Percentiles rank a stretch among this genome's conserved stretches.
Evolutionary conservation across 1,139 yeast genomes (phyloP).

Genomic region (Debaryomycetaceae sp.): DNA sequence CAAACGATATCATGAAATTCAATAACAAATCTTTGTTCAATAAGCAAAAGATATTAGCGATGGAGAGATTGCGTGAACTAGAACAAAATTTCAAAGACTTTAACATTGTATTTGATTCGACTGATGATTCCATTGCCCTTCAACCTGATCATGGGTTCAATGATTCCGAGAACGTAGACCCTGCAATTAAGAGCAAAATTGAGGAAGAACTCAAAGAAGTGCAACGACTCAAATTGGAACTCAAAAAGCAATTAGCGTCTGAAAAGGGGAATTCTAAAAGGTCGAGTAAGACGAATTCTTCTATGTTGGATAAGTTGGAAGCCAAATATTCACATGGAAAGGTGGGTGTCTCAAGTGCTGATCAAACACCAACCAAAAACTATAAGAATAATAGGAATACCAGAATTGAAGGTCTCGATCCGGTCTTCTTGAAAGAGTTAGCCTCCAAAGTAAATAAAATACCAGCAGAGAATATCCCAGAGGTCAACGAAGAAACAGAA

Average conservation of each 20-base stretch:
- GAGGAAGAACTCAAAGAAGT: slow-evolving; percentile 47
- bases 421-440: slow-evolving; percentile 57
- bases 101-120: slow-evolving; percentile 49
- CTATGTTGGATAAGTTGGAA: slow-evolving; percentile 34
- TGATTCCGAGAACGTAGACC: slow-evolving; percentile 26
- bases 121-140: slow-evolving; percentile 10
- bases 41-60: slow-evolving; percentile 59
- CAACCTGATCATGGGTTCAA: slow-evolving; percentile 10
- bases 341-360: slow-evolving; percentile 12
- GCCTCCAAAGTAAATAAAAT: slow-evolving; percentile 46
- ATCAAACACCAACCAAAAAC: slow-evolving; percentile 10
- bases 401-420: slow-evolving; percentile 43
- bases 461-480: slow-evolving; percentile 21
- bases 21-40: slow-evolving; percentile 59
- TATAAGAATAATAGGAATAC: slow-evolving; percentile 31
- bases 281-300: slow-evolving; percentile 15
- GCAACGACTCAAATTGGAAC: slow-evolving; percentile 40
- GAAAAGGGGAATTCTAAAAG: slow-evolving; percentile 9
- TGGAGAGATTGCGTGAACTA: slow-evolving; percentile 63
- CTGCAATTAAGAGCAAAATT: slow-evolving; percentile 33
- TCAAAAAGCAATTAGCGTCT: slow-evolving; percentile 32
- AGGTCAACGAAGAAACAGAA: background rate
- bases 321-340: slow-evolving; percentile 52
- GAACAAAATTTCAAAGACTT: slow-evolving; percentile 60
- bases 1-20: slow-evolving; percentile 69